Percentiles rank a stretch among this genome's conserved stretches.
These are phyloP conservation scores for Geotrichum restrictum DNA, from an alignment of 1,139 yeast species.

Conservation along the genomic window DNA sequence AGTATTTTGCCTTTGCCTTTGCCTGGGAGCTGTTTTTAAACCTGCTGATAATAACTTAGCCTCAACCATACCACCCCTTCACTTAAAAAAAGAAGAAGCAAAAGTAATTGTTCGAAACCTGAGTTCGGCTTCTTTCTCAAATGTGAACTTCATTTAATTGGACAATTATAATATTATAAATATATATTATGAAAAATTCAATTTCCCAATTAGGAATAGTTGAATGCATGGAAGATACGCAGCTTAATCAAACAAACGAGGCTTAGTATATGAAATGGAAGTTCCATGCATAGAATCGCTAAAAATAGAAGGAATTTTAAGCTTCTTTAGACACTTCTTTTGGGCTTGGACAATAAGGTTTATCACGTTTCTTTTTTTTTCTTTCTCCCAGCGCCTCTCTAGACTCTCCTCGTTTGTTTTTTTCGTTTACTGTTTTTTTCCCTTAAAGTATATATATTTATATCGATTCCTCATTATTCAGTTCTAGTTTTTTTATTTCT, in stretches of 20 bases:
- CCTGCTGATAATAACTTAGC: too few relatives aligned
- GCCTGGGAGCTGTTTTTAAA: too few relatives aligned
- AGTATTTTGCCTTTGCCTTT: too few relatives aligned
- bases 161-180: too few relatives aligned
- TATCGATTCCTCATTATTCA: neutral
- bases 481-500: neutral
- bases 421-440: neutral
- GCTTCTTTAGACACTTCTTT: neutral
- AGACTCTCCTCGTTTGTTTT: too few relatives aligned
- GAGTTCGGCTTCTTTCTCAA: too few relatives aligned
- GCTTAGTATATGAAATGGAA: neutral
- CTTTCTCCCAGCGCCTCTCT: neutral
- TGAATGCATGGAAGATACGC: neutral
- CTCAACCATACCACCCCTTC: too few relatives aligned
- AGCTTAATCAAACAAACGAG: neutral
- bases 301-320: neutral
- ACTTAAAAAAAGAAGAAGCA: too few relatives aligned
- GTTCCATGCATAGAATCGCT: conserved; percentile 1
- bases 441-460: neutral
- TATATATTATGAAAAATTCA: neutral
- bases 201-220: neutral
- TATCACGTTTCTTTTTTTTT: neutral
- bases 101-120: too few relatives aligned
- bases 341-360: neutral
- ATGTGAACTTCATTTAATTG: too few relatives aligned